Evolutionary conservation across 225 moss, liverwort and hornwort species (phyloP).

Genomic region (Bryum argenteum): DNA sequence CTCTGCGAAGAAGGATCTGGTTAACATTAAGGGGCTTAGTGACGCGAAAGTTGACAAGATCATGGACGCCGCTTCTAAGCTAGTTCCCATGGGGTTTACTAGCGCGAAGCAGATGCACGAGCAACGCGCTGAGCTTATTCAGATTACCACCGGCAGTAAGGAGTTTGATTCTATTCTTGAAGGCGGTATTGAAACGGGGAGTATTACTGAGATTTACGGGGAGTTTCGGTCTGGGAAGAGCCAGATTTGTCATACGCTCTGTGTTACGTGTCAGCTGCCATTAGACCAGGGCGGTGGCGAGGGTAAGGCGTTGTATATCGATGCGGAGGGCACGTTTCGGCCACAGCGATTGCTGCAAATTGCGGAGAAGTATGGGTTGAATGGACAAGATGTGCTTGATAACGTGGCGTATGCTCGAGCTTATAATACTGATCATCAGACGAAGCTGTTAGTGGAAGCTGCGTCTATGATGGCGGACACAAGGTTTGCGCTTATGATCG

Average conservation of each 20-base stretch:
- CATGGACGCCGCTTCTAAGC: slow-evolving; percentile 79
- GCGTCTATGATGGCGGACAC: slow-evolving; percentile 96
- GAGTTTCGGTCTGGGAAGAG: slow-evolving; percentile 98
- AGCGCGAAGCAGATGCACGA: slow-evolving; percentile 96
- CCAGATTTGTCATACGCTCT: slow-evolving; percentile 90
- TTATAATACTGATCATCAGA: slow-evolving; percentile 95
- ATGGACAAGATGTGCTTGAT: slow-evolving; percentile 87
- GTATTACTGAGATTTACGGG: slow-evolving; percentile 93
- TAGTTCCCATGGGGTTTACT: slow-evolving; percentile 96
- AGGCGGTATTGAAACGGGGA: slow-evolving; percentile 94
- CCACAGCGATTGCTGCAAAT: slow-evolving; percentile 84
- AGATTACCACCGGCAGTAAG: slow-evolving; percentile 80
- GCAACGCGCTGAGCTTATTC: slow-evolving; percentile 87
- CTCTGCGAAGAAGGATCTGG: slow-evolving; percentile 76
- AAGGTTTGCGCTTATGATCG: slow-evolving; percentile 83
- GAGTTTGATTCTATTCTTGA: slow-evolving; percentile 84
- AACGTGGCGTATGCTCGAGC: slow-evolving; percentile 95
- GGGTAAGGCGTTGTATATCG: slow-evolving; percentile 91
- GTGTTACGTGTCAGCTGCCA: slow-evolving; percentile 86
- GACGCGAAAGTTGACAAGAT: slow-evolving; percentile 95
- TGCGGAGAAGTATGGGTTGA: slow-evolving; percentile 88
- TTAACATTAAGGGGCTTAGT: slow-evolving; percentile 87
- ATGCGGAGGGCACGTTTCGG: slow-evolving; percentile 92
- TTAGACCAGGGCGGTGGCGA: slow-evolving; percentile 90
- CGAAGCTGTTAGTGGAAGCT: slow-evolving; percentile 77